These are phyloP conservation scores for Lasiodiplodia hormozganensis DNA, from an alignment of 2,329 filamentous ascomycete genomes.

Conservation along the genomic window DNA sequence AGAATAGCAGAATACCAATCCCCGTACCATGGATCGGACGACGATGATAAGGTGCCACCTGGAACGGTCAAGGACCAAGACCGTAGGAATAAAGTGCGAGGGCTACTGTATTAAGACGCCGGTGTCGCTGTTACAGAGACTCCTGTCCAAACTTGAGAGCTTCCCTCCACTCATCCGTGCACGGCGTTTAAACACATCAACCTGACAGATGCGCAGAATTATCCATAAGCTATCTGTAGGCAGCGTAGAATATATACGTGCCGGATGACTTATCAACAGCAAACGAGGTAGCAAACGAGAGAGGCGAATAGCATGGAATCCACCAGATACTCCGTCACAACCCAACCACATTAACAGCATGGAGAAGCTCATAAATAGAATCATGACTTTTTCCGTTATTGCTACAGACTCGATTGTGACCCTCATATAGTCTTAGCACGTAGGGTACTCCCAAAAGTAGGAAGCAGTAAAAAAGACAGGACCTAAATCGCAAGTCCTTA, in stretches of 20 bases:
- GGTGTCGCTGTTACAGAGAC: neutral
- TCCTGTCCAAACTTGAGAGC: too few species aligned
- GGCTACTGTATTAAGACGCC: neutral
- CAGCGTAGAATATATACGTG: too few species aligned
- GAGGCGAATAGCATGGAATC: too few species aligned
- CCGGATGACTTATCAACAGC: too few species aligned
- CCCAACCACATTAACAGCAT: neutral
- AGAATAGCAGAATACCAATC: too few species aligned
- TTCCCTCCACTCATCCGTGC: neutral
- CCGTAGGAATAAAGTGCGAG: neutral
- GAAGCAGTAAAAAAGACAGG: constrained; percentile 1
- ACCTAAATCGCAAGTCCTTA: neutral
- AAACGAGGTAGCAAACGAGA: too few species aligned
- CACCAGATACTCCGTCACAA: too few species aligned
- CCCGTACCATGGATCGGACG: neutral
- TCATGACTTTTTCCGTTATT: constrained; percentile 17
- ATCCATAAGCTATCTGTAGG: too few species aligned
- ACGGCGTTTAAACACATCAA: neutral
- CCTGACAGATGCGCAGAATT: too few species aligned
- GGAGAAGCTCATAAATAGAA: neutral
- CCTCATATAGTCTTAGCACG: neutral
- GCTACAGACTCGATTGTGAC: constrained; percentile 7
- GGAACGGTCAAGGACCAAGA: neutral
- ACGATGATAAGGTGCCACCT: neutral
- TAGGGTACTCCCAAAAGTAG: neutral